Conservation (phyloP, 306 rosid species). For the Mimosa bimucronata region DNA sequence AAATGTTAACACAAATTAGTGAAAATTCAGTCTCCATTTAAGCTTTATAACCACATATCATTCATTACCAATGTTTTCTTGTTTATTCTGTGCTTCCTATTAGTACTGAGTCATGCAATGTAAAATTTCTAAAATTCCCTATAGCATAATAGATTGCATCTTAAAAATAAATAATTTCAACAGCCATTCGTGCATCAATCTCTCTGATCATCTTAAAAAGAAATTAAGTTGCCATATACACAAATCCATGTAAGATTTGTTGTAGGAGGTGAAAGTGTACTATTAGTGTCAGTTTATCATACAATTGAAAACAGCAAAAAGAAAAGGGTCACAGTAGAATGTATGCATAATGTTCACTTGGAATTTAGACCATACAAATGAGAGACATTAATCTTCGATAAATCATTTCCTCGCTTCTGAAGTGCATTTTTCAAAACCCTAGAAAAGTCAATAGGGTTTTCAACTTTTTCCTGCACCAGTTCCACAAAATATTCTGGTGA, state of each 20-base stretch:
- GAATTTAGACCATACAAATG: conserved; percentile 77
- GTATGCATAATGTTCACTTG: conserved; percentile 31
- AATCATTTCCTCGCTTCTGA: conserved; percentile 68
- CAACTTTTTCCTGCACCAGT: conserved; percentile 80
- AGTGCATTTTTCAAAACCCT: conserved; percentile 71
- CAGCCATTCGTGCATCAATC: neutral
- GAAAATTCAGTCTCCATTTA: neutral
- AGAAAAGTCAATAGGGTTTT: conserved; percentile 87
- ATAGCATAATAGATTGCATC: conserved; percentile 12
- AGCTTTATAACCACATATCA: neutral
- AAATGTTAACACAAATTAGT: conserved; percentile 16
- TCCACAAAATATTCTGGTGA: conserved; percentile 65
- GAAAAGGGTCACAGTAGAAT: conserved; percentile 2
- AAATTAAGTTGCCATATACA: neutral
- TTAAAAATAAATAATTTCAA: neutral
- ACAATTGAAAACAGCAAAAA: conserved; percentile 34
- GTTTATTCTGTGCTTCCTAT: conserved; percentile 8
- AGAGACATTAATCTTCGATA: conserved; percentile 74
- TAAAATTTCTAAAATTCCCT: neutral
- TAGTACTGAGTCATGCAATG: conserved; percentile 12
- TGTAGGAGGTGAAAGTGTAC: conserved; percentile 23
- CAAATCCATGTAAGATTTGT: neutral
- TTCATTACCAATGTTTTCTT: neutral
- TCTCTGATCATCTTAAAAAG: neutral
- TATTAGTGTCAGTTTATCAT: conserved; percentile 10